Percentiles rank a stretch among this genome's conserved stretches.
These are phyloP conservation scores for Xanthoconium separans DNA, from an alignment of 1,284 basidiomycete genomes.

Conservation along the genomic window DNA sequence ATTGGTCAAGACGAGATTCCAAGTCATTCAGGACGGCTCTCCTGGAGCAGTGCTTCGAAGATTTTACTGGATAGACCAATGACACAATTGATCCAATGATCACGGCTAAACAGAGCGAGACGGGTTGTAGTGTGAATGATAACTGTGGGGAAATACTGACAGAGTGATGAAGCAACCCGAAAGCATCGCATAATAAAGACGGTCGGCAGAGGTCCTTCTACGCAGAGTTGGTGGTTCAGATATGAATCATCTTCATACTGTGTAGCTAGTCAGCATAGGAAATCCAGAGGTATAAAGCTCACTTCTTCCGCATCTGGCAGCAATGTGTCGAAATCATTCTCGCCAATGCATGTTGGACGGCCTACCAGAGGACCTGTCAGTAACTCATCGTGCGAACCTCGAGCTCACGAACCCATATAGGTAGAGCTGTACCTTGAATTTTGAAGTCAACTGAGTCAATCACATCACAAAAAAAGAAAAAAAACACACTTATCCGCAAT, in stretches of 20 bases:
- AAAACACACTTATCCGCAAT: conserved; percentile 65
- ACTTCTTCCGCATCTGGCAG: conserved; percentile 60
- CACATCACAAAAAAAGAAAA: not conserved
- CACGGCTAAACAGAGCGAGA: conserved; percentile 40
- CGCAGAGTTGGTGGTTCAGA: conserved; percentile 2
- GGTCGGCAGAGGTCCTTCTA: conserved; percentile 39
- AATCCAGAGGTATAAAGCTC: conserved; percentile 8
- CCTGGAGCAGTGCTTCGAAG: conserved; percentile 43
- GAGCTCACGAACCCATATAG: conserved; percentile 56
- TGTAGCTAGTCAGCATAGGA: conserved; percentile 19
- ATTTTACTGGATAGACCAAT: conserved; percentile 72
- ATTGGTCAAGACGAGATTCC: conserved; percentile 72
- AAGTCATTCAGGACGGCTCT: conserved; percentile 51
- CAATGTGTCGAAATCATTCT: conserved; percentile 73
- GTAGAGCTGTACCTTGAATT: conserved; percentile 56
- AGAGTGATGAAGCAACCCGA: conserved; percentile 58
- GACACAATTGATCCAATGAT: conserved; percentile 68
- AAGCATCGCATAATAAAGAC: conserved; percentile 56
- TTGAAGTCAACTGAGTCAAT: conserved; percentile 3
- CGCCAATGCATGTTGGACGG: conserved; percentile 68
- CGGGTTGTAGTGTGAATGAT: conserved; percentile 2
- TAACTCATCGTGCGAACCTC: not conserved
- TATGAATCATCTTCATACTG: conserved; percentile 49
- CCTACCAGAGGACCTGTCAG: conserved; percentile 36
- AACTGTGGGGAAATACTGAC: conserved; percentile 38